Evolutionary conservation across 73 alveolate genomes (phyloP), one percentile per base, ranked within the genome.

Genomic region (Durusdinium trenchii): DNA sequence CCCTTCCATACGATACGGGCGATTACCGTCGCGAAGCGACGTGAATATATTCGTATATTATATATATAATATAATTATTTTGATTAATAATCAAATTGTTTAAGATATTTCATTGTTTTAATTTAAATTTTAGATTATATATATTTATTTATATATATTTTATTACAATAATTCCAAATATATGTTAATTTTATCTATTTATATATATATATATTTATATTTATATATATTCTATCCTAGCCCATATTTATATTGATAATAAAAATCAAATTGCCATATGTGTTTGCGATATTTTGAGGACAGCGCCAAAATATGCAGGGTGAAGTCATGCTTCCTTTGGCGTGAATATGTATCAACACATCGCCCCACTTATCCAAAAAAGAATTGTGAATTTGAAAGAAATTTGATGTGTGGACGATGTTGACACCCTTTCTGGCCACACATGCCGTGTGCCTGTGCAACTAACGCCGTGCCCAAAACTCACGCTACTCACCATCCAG

Each of bases 401-500:
- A n/a, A n/a, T n/a, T n/a, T n/a, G n/a, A n/a, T n/a, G n/a, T n/a
- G n/a, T n/a, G n/a, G n/a, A n/a, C n/a, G n/a, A n/a, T 47, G 90
- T 67, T 47, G 87, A 79, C 45, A 5, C 90, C 90, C 69, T 79
- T 79, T 79, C 90, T n/a, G 64, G 67, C 48, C 90, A 46, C 73
- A 51, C 96, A 47, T 89, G 79, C 96, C 86, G 57, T 45, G 60
- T 71, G n/a, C 57, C 95, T 62, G 60, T 35, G 36, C 6, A 89
- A 28, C 43, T 42, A 89, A 71, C 96, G 75, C 76, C 69, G 96
- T 75, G 75, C 52, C 71, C 96, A 89, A 89, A 89, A 87, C 95
- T 87, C 95, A 84, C 43, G 75, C 47, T 23, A 75, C 96, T 89
- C 96, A 89, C 96, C 96, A 89, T 61, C 96, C 86, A 10, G 79